Conservation (phyloP, 1,284 basidiomycete species). For the Ustilago vetiveriae region DNA sequence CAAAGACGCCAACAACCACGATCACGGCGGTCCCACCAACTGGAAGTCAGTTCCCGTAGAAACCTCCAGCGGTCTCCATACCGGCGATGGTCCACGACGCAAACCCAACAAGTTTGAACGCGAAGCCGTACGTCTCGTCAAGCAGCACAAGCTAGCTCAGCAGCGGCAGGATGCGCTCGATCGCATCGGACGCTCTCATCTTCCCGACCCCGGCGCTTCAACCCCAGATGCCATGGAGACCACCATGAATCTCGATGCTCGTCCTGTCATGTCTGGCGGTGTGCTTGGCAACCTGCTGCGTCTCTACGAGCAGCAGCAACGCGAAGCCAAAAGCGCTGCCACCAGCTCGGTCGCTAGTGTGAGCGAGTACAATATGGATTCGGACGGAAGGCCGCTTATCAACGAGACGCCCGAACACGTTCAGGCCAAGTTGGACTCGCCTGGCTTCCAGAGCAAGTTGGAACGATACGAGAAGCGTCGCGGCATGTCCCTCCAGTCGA, state of each 20-base stretch:
- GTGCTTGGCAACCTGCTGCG: conserved; percentile 65
- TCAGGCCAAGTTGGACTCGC: conserved; percentile 20
- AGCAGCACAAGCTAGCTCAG: conserved; percentile 53
- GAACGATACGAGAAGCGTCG: conserved; percentile 36
- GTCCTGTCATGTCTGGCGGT: conserved; percentile 55
- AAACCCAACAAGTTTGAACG: conserved; percentile 60
- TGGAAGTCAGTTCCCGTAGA: conserved; percentile 63
- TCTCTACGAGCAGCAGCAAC: conserved; percentile 64
- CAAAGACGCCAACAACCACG: conserved; percentile 24
- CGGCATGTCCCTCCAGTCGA: conserved; percentile 27
- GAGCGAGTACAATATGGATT: conserved; percentile 28
- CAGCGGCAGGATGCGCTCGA: conserved; percentile 45
- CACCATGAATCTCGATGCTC: conserved; percentile 56
- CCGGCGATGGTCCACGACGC: conserved; percentile 49
- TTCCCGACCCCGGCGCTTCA: conserved; percentile 53
- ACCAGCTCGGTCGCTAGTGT: conserved; percentile 42
- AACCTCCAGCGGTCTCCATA: conserved; percentile 61
- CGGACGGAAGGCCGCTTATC: conserved; percentile 13
- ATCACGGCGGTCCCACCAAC: conserved; percentile 61
- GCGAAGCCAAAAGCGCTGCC: conserved; percentile 35
- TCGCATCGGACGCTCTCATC: conserved; percentile 53
- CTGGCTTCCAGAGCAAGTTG: conserved; percentile 22
- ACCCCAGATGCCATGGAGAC: conserved; percentile 63
- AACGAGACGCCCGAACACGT: conserved; percentile 18
- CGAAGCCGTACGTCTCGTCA: conserved; percentile 59